These are phyloP conservation scores for Claviceps purpurea DNA, from an alignment of 2,329 filamentous ascomycete genomes.

Conservation along the genomic window DNA sequence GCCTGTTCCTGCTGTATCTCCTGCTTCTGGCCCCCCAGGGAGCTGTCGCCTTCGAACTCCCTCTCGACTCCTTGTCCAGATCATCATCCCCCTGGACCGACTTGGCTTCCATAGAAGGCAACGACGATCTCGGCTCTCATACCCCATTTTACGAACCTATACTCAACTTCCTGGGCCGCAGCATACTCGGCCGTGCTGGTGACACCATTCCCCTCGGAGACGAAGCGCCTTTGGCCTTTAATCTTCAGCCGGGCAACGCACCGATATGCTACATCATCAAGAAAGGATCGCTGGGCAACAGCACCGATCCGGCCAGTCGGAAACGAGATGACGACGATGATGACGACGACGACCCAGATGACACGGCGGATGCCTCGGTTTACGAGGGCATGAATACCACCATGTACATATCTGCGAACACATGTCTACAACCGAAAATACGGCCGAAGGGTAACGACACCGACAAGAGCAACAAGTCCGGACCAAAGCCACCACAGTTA, in stretches of 20 bases:
- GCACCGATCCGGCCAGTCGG: conserved; percentile 4
- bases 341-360: neutral
- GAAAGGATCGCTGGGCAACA: conserved; percentile 16
- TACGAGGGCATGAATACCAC: conserved; percentile 17
- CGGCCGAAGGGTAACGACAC: conserved; percentile 1
- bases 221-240: conserved; percentile 46
- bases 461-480: neutral
- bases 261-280: conserved; percentile 27
- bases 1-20: conserved; percentile 48
- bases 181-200: conserved; percentile 48
- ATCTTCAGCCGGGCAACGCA: conserved; percentile 48
- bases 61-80: conserved; percentile 3
- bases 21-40: conserved; percentile 44
- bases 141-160: conserved; percentile 40
- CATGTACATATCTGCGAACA: conserved; percentile 76
- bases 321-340: neutral
- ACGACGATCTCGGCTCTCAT: conserved; percentile 8
- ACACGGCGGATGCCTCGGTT: neutral
- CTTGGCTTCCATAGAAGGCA: neutral
- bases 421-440: conserved; percentile 58
- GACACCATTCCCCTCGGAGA: conserved; percentile 42
- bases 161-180: conserved; percentile 47
- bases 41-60: conserved; percentile 47
- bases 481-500: conserved; percentile 51
- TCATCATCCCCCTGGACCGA: neutral